Percentiles rank a stretch among this genome's conserved stretches.
phyloP scores from a whole-genome alignment of 768 basidiomycete genomes.

The Tephrocybe rancida region DNA sequence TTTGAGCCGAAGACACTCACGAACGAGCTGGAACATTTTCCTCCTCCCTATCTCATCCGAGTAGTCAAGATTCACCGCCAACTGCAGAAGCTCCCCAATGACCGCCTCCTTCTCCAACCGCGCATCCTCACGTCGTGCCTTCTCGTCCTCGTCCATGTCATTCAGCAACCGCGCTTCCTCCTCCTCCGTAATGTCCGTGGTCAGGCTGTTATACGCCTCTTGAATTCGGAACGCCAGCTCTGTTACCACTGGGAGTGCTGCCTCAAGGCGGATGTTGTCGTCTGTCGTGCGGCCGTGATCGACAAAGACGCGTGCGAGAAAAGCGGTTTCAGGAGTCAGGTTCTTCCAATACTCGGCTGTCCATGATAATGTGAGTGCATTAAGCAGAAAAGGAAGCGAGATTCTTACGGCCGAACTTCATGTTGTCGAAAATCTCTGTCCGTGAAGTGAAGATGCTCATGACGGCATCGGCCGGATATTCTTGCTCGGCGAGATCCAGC shows the following conservation, averaged over 20 bases:
- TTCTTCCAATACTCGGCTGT: constrained; percentile 72
- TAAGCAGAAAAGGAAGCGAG: neutral
- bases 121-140: constrained; percentile 46
- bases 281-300: constrained; percentile 70
- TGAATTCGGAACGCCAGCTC: constrained; percentile 78
- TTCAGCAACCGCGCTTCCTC: constrained; percentile 25
- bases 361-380: neutral
- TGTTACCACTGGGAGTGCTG: constrained; percentile 82
- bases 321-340: constrained; percentile 74
- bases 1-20: constrained; percentile 46
- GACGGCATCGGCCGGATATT: constrained; percentile 73
- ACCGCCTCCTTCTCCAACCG: constrained; percentile 60
- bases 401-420: constrained; percentile 69
- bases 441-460: constrained; percentile 69
- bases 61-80: constrained; percentile 85
- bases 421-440: constrained; percentile 62
- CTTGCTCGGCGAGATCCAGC: constrained; percentile 59
- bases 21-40: constrained; percentile 85
- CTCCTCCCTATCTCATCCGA: constrained; percentile 89
- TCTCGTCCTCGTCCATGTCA: constrained; percentile 34
- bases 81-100: constrained; percentile 77
- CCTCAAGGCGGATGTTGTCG: constrained; percentile 65
- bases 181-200: constrained; percentile 23
- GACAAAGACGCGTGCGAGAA: constrained; percentile 82
- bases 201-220: constrained; percentile 60